Conservation (phyloP, 1,284 basidiomycete genomes). For the Rhizopogon hawkerae region DNA sequence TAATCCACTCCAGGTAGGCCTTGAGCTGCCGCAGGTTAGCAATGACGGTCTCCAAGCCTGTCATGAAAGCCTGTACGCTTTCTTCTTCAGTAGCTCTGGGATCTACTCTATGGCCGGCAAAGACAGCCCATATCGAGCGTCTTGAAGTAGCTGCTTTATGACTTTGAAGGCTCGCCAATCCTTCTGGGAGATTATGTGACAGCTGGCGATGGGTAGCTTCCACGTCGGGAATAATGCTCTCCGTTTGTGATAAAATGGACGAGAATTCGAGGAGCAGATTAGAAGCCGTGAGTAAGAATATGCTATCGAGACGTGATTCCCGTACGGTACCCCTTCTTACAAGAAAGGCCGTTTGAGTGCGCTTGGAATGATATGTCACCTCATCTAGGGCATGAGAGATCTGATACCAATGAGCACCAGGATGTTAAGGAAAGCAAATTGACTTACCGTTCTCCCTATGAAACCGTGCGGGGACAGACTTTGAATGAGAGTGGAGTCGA, state of each 20-base stretch:
- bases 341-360: conserved; percentile 1
- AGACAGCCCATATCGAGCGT: conserved; percentile 5
- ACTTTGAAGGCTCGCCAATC: not conserved
- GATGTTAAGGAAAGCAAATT: not conserved
- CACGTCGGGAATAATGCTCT: conserved; percentile 13
- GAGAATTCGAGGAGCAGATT: conserved; percentile 29
- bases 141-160: not conserved
- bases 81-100: conserved; percentile 8
- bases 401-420: conserved; percentile 13
- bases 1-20: conserved; percentile 26
- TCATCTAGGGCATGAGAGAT: conserved; percentile 25
- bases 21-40: conserved; percentile 15
- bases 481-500: not conserved
- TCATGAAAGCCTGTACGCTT: conserved; percentile 10
- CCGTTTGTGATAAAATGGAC: conserved; percentile 19
- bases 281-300: conserved; percentile 25
- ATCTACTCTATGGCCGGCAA: not conserved
- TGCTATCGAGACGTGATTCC: conserved; percentile 17
- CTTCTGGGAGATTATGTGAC: conserved; percentile 1
- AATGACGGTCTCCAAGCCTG: conserved; percentile 18
- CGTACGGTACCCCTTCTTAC: conserved; percentile 1
- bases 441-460: conserved; percentile 23
- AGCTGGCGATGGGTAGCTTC: conserved; percentile 13
- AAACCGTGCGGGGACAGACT: conserved; percentile 17
- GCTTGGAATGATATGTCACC: conserved; percentile 15